phyloP scores from a whole-genome alignment of 2,329 filamentous ascomycete genomes.

The Neopestalotiopsis rosae region DNA sequence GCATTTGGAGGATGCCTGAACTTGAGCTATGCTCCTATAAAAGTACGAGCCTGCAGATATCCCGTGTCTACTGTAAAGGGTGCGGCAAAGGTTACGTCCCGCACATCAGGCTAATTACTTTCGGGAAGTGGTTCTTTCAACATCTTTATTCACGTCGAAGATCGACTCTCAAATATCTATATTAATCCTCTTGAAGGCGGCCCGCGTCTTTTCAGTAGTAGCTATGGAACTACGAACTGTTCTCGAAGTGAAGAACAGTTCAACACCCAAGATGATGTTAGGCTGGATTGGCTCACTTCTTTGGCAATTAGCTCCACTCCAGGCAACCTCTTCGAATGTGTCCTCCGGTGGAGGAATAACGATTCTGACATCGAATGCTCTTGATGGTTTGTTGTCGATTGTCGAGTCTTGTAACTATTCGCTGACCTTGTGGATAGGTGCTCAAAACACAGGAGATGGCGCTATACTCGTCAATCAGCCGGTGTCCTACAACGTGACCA shows the following conservation, averaged over 20 bases:
- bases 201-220: background rate
- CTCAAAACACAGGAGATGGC: background rate
- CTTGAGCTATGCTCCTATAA: background rate
- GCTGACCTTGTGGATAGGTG: background rate
- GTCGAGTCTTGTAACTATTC: background rate
- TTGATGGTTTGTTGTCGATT: background rate
- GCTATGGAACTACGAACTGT: background rate
- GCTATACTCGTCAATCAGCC: background rate
- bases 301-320: background rate
- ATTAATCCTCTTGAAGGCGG: background rate
- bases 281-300: background rate
- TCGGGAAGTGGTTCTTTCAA: background rate
- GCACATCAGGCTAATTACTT: background rate
- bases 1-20: background rate
- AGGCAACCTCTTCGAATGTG: background rate
- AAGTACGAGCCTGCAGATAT: background rate
- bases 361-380: background rate
- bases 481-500: background rate
- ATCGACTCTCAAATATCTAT: background rate
- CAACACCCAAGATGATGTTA: background rate
- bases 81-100: background rate
- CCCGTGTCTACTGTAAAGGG: background rate
- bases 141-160: background rate
- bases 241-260: background rate
- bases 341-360: background rate